Evolutionary conservation across 208 protist species (phyloP).

Genomic region (Trichomonas tenax): DNA sequence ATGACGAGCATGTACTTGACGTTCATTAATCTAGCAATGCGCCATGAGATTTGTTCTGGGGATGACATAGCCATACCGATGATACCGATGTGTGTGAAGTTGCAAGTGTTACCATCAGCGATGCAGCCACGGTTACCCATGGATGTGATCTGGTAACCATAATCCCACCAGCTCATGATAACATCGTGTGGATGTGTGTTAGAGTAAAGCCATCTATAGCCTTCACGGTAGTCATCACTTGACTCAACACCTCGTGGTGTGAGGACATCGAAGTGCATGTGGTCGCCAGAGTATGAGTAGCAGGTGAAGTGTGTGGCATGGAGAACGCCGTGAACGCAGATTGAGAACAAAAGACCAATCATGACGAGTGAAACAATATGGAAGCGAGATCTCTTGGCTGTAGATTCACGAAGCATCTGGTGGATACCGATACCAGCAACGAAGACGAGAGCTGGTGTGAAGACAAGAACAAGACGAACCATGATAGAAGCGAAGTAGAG

Average conservation of each 20-base stretch:
- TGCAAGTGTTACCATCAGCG: conserved; percentile 96
- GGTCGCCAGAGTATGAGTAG: conserved; percentile 63
- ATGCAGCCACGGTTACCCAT: conserved; percentile 77
- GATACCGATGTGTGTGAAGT: conserved; percentile 90
- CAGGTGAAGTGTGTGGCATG: conserved; percentile 65
- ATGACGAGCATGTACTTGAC: conserved; percentile 88
- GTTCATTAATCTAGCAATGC: conserved; percentile 64
- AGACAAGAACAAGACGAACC: conserved; percentile 68
- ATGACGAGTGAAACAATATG: neutral
- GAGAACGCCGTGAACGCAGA: conserved; percentile 1
- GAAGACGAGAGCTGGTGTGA: conserved; percentile 61
- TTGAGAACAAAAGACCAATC: conserved; percentile 35
- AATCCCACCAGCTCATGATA: conserved; percentile 80
- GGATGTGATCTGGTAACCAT: conserved; percentile 89
- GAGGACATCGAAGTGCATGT: conserved; percentile 37
- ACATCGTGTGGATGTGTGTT: conserved; percentile 68
- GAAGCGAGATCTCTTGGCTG: neutral
- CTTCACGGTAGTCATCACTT: conserved; percentile 84
- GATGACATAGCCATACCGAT: conserved; percentile 67
- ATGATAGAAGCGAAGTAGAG: conserved; percentile 47
- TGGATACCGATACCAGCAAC: conserved; percentile 54
- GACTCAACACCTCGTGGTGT: conserved; percentile 54
- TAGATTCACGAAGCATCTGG: neutral
- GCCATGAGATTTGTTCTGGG: conserved; percentile 57
- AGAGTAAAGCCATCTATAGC: conserved; percentile 77